phyloP scores from a whole-genome alignment of 2,329 filamentous ascomycete species.

The Aspergillus pseudonomiae region DNA sequence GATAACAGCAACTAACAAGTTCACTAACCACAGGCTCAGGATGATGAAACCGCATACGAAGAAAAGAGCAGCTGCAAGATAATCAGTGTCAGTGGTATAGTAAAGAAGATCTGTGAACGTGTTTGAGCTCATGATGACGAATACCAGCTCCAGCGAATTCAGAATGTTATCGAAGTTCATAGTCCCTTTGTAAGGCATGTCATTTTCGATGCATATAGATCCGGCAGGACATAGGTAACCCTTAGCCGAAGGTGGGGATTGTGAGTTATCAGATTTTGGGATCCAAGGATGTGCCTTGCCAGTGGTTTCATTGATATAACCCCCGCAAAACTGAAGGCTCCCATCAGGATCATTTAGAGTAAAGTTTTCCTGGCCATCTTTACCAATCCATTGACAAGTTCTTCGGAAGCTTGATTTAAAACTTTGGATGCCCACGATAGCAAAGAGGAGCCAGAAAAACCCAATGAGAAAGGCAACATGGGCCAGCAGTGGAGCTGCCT shows the following conservation, averaged over 20 bases:
- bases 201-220: constrained; percentile 78
- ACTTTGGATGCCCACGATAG: constrained; percentile 93
- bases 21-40: constrained; percentile 94
- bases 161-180: constrained; percentile 94
- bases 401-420: constrained; percentile 84
- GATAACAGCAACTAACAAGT: constrained; percentile 92
- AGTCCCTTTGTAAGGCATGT: constrained; percentile 80
- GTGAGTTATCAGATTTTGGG: constrained; percentile 54
- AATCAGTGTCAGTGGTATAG: constrained; percentile 88
- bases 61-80: constrained; percentile 80
- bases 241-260: constrained; percentile 60
- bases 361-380: constrained; percentile 46
- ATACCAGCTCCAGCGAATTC: constrained; percentile 89
- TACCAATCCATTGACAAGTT: constrained; percentile 77
- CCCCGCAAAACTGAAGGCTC: constrained; percentile 79
- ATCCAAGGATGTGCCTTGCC: constrained; percentile 70
- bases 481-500: constrained; percentile 85
- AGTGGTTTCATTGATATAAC: constrained; percentile 67
- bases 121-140: constrained; percentile 98
- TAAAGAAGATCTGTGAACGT: constrained; percentile 96
- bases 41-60: constrained; percentile 77
- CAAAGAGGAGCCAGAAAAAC: constrained; percentile 98
- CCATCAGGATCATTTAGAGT: constrained; percentile 57
- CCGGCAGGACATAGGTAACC: constrained; percentile 85
- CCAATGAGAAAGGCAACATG: constrained; percentile 92